Evolutionary conservation across 257 asterid genomes (phyloP).

Genomic region (Plantago major): DNA sequence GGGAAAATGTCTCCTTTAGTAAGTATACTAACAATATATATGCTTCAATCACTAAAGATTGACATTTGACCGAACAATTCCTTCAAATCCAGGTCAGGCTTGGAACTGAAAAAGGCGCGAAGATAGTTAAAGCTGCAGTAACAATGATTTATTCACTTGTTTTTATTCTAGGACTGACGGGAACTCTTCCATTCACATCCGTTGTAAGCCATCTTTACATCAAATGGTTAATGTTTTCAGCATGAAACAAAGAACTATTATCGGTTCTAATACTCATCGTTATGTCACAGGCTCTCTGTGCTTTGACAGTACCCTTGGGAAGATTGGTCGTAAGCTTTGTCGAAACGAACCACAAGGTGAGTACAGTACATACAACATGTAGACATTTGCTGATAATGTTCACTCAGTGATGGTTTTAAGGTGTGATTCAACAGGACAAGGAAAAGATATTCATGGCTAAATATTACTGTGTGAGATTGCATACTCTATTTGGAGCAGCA

Average conservation of each 20-base stretch:
- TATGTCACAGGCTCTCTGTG: slow-evolving; percentile 51
- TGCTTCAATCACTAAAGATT: slow-evolving; percentile 8
- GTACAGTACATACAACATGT: slow-evolving; percentile 16
- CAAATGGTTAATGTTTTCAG: background rate
- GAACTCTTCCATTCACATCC: slow-evolving; percentile 62
- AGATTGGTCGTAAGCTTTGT: slow-evolving; percentile 47
- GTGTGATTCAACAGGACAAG: slow-evolving; percentile 39
- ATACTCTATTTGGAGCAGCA: slow-evolving; percentile 59
- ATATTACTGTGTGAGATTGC: slow-evolving; percentile 77
- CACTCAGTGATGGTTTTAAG: background rate
- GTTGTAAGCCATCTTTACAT: slow-evolving; percentile 34
- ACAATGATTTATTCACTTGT: slow-evolving; percentile 44
- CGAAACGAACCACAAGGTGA: slow-evolving; percentile 55
- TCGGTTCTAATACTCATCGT: background rate
- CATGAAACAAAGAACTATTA: background rate
- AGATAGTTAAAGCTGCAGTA: slow-evolving; percentile 52
- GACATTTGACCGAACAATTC: slow-evolving; percentile 3
- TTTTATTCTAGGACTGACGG: slow-evolving; percentile 50
- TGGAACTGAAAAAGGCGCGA: slow-evolving; percentile 59
- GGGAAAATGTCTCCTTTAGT: slow-evolving; percentile 78
- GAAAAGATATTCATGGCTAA: slow-evolving; percentile 71
- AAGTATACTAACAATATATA: slow-evolving; percentile 21
- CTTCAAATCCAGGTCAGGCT: slow-evolving; percentile 56
- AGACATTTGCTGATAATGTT: background rate
- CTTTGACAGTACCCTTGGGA: slow-evolving; percentile 64